Percentiles rank a stretch among this genome's conserved stretches.
phyloP scores from a whole-genome alignment of 1,139 yeast species.

The Spencermartinsiella ligniputridi region DNA sequence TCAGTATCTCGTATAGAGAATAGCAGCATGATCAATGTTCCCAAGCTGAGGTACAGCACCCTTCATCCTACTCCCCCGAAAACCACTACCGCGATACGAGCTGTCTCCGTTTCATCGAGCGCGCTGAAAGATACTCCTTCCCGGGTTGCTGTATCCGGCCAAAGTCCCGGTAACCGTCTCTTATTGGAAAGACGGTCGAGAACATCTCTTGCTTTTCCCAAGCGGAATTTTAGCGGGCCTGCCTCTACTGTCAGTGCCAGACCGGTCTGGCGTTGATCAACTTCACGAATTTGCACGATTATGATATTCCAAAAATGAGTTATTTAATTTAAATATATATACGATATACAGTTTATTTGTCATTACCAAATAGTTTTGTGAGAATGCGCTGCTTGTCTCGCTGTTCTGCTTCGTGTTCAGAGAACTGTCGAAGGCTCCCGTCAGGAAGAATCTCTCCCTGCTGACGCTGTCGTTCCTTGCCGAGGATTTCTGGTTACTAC shows the following conservation, averaged over 20 bases:
- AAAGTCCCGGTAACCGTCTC: too few species aligned
- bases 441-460: conserved; percentile 47
- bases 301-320: too few species aligned
- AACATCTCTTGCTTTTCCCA: not conserved
- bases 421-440: conserved; percentile 44
- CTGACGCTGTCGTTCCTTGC: conserved; percentile 45
- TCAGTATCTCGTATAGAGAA: not conserved
- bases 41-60: not conserved
- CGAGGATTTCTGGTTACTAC: conserved; percentile 31
- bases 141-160: not conserved
- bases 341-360: not conserved
- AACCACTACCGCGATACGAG: not conserved
- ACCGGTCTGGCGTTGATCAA: not conserved
- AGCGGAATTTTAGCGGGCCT: not conserved
- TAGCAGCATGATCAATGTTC: not conserved
- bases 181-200: not conserved
- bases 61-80: not conserved
- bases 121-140: not conserved
- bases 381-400: conserved; percentile 38
- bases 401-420: conserved; percentile 40
- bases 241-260: not conserved
- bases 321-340: too few species aligned
- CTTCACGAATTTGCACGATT: too few species aligned
- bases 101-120: not conserved
- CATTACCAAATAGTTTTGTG: conserved; percentile 40